Percentiles rank a stretch among this genome's conserved stretches.
Evolutionary conservation across 2,329 filamentous ascomycete genomes (phyloP).

Genomic region (Penicillium verrucosum): DNA sequence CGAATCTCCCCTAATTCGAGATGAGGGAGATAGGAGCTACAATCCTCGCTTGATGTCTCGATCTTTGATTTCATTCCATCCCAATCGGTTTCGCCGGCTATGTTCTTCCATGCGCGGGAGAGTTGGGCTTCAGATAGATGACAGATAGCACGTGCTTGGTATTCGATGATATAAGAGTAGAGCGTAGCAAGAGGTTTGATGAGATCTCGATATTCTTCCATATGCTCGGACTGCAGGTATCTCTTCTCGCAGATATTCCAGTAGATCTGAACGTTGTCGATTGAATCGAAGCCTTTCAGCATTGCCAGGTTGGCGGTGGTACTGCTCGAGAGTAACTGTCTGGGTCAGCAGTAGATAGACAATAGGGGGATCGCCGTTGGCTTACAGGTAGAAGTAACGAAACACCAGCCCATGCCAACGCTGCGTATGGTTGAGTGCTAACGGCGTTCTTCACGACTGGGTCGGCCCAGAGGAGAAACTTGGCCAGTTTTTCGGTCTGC

Average conservation of each 20-base stretch:
- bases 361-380: neutral
- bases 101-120: constrained; percentile 16
- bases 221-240: neutral
- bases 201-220: neutral
- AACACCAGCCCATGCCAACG: neutral
- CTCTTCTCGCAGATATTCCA: neutral
- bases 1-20: neutral
- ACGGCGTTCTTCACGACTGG: neutral
- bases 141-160: constrained; percentile 11
- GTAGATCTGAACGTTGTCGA: neutral
- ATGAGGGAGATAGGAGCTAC: neutral
- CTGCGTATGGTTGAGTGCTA: neutral
- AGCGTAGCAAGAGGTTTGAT: constrained; percentile 11
- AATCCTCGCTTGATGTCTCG: neutral
- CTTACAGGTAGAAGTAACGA: neutral
- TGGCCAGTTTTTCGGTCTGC: constrained; percentile 8
- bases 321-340: neutral
- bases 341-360: neutral
- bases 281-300: neutral
- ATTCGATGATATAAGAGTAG: constrained; percentile 22
- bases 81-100: constrained; percentile 1
- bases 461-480: constrained; percentile 1
- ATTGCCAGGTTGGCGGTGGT: neutral
- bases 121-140: constrained; percentile 2
- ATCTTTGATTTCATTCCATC: neutral